These are phyloP conservation scores for Durusdinium trenchii DNA, from an alignment of 73 alveolate species.

Conservation along the genomic window DNA sequence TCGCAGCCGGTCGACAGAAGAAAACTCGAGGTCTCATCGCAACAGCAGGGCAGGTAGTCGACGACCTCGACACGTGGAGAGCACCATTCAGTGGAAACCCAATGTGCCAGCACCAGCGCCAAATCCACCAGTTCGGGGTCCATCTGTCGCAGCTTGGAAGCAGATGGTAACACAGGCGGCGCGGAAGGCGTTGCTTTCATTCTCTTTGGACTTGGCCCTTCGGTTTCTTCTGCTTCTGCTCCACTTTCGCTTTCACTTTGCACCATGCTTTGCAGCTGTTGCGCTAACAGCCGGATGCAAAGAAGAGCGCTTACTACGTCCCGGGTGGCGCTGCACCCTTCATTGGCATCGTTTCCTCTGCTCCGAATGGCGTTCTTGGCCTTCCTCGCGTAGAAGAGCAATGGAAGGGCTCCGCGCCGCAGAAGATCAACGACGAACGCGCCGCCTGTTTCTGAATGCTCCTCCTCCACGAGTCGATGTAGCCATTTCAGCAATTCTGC, in stretches of 20 bases:
- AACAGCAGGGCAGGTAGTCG: slow-evolving; percentile 42
- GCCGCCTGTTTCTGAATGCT: background rate
- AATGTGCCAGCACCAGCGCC: slow-evolving; percentile 68
- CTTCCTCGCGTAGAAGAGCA: background rate
- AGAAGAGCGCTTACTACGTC: background rate
- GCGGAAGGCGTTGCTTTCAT: too few species aligned
- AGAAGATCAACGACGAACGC: background rate
- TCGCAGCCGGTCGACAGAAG: slow-evolving; percentile 20
- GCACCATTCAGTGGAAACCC: slow-evolving; percentile 67
- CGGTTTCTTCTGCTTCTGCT: background rate
- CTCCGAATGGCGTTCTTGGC: slow-evolving; percentile 25
- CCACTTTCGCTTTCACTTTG: background rate
- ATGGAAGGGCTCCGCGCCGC: slow-evolving; percentile 7
- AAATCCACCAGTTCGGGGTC: background rate
- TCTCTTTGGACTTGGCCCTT: background rate
- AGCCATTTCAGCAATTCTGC: slow-evolving; percentile 26
- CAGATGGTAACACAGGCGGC: too few species aligned
- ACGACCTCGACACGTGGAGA: slow-evolving; percentile 65
- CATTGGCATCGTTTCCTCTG: background rate
- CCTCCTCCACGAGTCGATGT: slow-evolving; percentile 18
- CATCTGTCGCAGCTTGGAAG: background rate
- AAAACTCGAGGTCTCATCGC: background rate
- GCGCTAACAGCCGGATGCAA: slow-evolving; percentile 30
- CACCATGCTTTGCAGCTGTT: slow-evolving; percentile 34
- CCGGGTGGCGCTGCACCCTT: background rate